A percentile compares a stretch with the other conserved stretches of the same genome.
Conservation (phyloP, 1,284 basidiomycete species). For the Chondrostereum purpureum region DNA sequence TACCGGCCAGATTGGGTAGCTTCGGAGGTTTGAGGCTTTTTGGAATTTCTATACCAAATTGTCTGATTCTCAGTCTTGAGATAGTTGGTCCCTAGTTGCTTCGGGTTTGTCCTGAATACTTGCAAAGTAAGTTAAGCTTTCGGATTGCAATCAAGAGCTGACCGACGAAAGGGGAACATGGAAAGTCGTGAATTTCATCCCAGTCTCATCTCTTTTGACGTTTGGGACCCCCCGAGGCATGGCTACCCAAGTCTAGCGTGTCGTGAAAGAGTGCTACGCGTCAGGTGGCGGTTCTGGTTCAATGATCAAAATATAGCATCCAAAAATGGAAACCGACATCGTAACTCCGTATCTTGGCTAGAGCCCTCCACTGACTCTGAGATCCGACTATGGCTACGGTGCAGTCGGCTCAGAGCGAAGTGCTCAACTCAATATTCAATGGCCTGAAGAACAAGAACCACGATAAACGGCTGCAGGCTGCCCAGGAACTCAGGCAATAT, state of each 20-base stretch:
- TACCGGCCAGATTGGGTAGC: too few species aligned
- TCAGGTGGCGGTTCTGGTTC: too few species aligned
- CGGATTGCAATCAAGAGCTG: constrained; percentile 3
- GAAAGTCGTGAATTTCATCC: constrained; percentile 74
- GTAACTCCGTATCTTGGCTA: neutral
- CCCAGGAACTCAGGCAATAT: constrained; percentile 64
- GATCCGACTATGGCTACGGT: constrained; percentile 25
- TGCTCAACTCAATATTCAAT: constrained; percentile 58
- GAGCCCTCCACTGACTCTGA: neutral
- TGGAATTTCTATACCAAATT: constrained; percentile 63
- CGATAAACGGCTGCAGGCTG: constrained; percentile 58
- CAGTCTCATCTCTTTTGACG: constrained; percentile 70
- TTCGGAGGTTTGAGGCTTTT: too few species aligned
- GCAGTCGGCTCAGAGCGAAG: constrained; percentile 49
- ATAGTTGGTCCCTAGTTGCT: constrained; percentile 68
- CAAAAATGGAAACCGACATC: neutral
- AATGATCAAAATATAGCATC: too few species aligned
- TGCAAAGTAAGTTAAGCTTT: constrained; percentile 14
- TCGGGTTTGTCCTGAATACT: constrained; percentile 58
- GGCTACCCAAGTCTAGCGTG: too few species aligned
- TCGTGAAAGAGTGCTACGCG: too few species aligned
- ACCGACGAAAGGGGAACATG: constrained; percentile 69
- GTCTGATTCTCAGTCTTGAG: constrained; percentile 65
- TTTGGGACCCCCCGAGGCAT: constrained; percentile 81
- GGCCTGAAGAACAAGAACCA: constrained; percentile 56